Evolutionary conservation across 441 rosid species (phyloP).

Genomic region (Breynia disticha): DNA sequence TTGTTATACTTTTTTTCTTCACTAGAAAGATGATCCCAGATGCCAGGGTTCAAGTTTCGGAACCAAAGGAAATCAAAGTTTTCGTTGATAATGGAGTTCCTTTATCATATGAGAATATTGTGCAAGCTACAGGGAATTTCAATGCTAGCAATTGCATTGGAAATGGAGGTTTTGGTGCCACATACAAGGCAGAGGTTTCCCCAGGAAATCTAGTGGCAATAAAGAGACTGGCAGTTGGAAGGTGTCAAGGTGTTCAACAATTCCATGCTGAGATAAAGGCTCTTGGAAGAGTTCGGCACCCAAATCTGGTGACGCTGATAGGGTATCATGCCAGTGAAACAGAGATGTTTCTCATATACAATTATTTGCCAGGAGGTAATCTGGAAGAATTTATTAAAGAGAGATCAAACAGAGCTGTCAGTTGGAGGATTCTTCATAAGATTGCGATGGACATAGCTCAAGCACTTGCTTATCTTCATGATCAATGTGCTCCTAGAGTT

Average conservation of each 20-base stretch:
- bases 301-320: constrained; percentile 64
- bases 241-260: constrained; percentile 82
- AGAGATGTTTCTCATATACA: constrained; percentile 84
- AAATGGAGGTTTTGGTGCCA: constrained; percentile 91
- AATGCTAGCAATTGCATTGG: constrained; percentile 83
- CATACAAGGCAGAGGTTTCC: constrained; percentile 72
- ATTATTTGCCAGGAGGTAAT: constrained; percentile 83
- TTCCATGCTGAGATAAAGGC: constrained; percentile 76
- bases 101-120: constrained; percentile 59
- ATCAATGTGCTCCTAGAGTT: constrained; percentile 69
- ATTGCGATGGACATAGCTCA: constrained; percentile 77
- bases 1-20: constrained; percentile 49
- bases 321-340: constrained; percentile 90
- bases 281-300: constrained; percentile 62
- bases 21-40: constrained; percentile 41
- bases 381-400: constrained; percentile 79
- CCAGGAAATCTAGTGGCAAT: constrained; percentile 59
- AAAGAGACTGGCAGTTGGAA: constrained; percentile 76
- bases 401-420: constrained; percentile 43
- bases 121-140: constrained; percentile 69
- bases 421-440: constrained; percentile 74
- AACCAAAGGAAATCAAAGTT: constrained; percentile 50
- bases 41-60: constrained; percentile 37
- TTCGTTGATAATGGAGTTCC: constrained; percentile 51
- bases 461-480: constrained; percentile 77